Evolutionary conservation across 352 stramenopile species (phyloP).

Genomic region (Globisporangium ultimum): DNA sequence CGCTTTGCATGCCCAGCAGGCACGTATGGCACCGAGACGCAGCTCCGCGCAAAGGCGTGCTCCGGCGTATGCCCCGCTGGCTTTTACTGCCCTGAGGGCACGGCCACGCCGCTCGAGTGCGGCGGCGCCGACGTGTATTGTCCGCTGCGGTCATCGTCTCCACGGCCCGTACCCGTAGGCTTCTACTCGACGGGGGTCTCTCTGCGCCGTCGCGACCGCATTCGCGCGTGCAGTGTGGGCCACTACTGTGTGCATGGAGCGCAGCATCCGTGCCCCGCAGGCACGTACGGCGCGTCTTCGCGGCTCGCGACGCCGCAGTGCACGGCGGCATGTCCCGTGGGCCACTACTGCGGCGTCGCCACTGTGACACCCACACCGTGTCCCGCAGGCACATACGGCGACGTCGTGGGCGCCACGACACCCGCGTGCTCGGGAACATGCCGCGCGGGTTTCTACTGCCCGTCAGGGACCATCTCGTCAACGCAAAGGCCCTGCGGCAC

Average conservation of each 20-base stretch:
- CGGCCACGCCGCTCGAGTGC: conserved; percentile 35
- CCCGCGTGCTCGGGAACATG: conserved; percentile 56
- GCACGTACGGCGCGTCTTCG: conserved; percentile 35
- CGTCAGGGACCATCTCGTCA: conserved; percentile 39
- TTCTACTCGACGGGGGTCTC: conserved; percentile 43
- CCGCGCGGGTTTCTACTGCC: conserved; percentile 57
- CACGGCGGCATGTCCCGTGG: conserved; percentile 44
- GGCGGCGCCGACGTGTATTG: conserved; percentile 51
- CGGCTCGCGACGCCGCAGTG: conserved; percentile 30
- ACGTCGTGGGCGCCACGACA: conserved; percentile 67
- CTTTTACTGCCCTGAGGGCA: conserved; percentile 55
- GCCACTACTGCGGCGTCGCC: conserved; percentile 51
- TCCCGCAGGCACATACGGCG: too few species aligned
- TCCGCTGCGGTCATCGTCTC: conserved; percentile 34
- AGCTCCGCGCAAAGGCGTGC: conserved; percentile 39
- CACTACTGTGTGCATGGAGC: conserved; percentile 57
- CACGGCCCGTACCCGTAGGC: conserved; percentile 25
- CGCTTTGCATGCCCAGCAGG: conserved; percentile 48
- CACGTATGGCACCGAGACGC: conserved; percentile 45
- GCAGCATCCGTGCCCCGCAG: conserved; percentile 39
- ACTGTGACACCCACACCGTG: conserved; percentile 29
- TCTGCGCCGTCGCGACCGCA: conserved; percentile 20
- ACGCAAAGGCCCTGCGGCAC: conserved; percentile 34
- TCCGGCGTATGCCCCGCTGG: conserved; percentile 57
- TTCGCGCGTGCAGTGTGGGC: conserved; percentile 41